Conservation (phyloP, 2,329 filamentous ascomycete genomes). For the Pezicula radicicola region DNA sequence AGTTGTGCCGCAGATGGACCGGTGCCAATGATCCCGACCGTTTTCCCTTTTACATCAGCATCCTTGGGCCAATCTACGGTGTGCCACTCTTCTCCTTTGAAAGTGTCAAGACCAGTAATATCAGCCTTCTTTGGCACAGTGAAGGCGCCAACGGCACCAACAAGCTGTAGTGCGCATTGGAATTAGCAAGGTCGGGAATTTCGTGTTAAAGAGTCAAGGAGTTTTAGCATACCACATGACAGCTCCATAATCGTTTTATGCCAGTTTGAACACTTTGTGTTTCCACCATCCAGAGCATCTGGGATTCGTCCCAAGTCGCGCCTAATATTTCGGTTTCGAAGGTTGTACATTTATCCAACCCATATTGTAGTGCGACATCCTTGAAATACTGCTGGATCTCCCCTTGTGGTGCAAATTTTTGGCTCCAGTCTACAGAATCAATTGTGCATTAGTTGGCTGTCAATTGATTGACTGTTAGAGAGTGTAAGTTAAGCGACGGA, state of each 20-base stretch:
- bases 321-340: not conserved
- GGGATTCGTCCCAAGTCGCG: not conserved
- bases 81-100: constrained; percentile 45
- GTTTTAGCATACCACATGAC: not conserved
- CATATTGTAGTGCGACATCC: not conserved
- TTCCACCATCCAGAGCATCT: not conserved
- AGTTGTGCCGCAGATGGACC: constrained; percentile 52
- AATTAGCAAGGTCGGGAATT: not conserved
- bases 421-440: not conserved
- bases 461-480: too few species aligned
- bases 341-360: not conserved
- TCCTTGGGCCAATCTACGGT: constrained; percentile 48
- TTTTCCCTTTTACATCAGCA: constrained; percentile 44
- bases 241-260: not conserved
- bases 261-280: not conserved
- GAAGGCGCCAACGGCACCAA: not conserved
- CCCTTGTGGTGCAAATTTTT: not conserved
- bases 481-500: not conserved
- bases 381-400: not conserved
- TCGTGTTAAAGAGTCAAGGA: too few species aligned
- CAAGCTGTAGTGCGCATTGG: not conserved
- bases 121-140: not conserved
- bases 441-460: not conserved
- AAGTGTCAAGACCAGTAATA: constrained; percentile 37
- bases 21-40: constrained; percentile 50